Evolutionary conservation across 768 basidiomycete genomes (phyloP).

Genomic region (Glaciozyma martinii): DNA sequence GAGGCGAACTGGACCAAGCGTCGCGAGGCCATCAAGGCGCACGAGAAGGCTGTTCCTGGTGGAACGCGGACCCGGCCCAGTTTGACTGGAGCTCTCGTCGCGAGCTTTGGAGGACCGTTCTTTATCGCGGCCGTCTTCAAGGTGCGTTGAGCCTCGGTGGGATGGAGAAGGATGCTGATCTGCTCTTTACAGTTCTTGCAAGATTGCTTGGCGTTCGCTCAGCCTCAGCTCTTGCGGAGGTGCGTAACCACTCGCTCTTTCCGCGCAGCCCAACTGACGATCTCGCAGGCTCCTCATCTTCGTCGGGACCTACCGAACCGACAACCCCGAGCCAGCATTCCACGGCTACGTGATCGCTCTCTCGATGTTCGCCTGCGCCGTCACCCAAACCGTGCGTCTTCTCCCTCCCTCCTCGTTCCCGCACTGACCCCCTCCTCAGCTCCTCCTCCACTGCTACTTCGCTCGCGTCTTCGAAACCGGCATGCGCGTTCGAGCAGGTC

Average conservation of each 20-base stretch:
- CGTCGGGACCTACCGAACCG: constrained; percentile 63
- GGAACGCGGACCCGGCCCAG: constrained; percentile 42
- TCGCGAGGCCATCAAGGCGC: background rate
- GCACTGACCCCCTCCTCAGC: background rate
- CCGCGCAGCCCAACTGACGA: background rate
- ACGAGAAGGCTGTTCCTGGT: constrained; percentile 15
- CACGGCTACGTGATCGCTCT: constrained; percentile 68
- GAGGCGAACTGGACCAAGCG: constrained; percentile 53
- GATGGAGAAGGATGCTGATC: background rate
- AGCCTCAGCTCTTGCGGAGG: constrained; percentile 74
- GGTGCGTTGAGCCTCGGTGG: background rate
- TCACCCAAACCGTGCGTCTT: constrained; percentile 60
- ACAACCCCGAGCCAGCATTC: constrained; percentile 43
- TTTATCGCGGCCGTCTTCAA: constrained; percentile 40
- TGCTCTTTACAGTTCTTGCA: constrained; percentile 41
- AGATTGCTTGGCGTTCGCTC: constrained; percentile 70
- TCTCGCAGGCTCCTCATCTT: constrained; percentile 53
- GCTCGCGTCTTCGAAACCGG: constrained; percentile 42
- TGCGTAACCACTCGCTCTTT: background rate
- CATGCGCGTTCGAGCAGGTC: constrained; percentile 86
- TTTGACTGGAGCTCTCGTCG: constrained; percentile 63
- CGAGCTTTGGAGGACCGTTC: constrained; percentile 73
- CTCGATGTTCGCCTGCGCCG: constrained; percentile 69
- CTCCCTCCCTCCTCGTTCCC: no score
- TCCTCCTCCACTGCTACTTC: constrained; percentile 38